These are phyloP conservation scores for Trapa incisa DNA, from an alignment of 345 rosid genomes.

Conservation along the genomic window DNA sequence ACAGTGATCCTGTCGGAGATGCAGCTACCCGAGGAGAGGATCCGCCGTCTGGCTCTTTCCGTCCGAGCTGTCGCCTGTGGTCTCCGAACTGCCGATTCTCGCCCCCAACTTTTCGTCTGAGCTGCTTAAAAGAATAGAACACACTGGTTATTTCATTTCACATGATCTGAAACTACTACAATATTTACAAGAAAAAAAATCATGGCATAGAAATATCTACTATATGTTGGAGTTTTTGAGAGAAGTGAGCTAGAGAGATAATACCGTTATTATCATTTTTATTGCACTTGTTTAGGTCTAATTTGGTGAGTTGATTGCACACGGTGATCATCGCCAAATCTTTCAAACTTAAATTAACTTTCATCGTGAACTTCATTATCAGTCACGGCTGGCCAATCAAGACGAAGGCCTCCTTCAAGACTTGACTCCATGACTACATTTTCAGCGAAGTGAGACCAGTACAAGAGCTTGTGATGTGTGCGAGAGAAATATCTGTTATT, in stretches of 20 bases:
- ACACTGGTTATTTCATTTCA: no score
- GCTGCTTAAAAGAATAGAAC: no score
- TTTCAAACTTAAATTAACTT: slow-evolving; percentile 23
- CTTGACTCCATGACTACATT: slow-evolving; percentile 57
- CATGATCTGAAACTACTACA: no score
- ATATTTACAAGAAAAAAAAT: no score
- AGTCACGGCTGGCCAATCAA: slow-evolving; percentile 49
- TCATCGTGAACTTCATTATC: slow-evolving; percentile 61
- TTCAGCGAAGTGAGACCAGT: slow-evolving; percentile 30
- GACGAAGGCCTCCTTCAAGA: slow-evolving; percentile 46
- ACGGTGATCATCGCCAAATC: slow-evolving; percentile 44
- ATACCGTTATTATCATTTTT: slow-evolving; percentile 44
- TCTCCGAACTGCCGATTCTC: no score
- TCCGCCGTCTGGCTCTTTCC: no score
- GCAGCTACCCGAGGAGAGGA: no score
- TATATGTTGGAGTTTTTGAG: slow-evolving; percentile 49
- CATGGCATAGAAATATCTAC: neutral
- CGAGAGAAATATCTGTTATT: slow-evolving; percentile 46
- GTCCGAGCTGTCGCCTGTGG: no score
- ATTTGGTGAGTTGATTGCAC: slow-evolving; percentile 46
- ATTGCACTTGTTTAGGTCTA: slow-evolving; percentile 57
- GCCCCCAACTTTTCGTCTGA: no score
- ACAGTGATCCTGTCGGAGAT: no score
- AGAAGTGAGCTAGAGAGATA: slow-evolving; percentile 55
- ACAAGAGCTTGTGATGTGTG: slow-evolving; percentile 37